Evolutionary conservation across 2,329 filamentous ascomycete species (phyloP).

Genomic region (Calonectria pauciramosa): DNA sequence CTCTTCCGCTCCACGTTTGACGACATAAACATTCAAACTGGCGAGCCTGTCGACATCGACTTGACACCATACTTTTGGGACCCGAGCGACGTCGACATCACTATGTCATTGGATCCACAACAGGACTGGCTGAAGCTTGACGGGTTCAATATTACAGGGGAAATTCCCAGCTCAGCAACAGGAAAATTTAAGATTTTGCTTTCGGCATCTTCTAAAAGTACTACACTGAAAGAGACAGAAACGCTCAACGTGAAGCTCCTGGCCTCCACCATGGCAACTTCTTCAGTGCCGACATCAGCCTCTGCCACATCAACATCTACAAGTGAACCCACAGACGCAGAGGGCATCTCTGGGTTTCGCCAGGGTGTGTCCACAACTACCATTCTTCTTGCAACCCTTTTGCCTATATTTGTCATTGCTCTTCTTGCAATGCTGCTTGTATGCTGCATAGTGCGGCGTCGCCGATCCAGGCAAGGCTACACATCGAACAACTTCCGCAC

Average conservation of each 20-base stretch:
- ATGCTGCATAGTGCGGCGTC: constrained; percentile 51
- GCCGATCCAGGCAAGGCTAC: constrained; percentile 46
- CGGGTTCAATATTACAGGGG: constrained; percentile 56
- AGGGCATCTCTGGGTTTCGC: constrained; percentile 27
- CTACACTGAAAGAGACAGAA: constrained; percentile 53
- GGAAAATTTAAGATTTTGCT: constrained; percentile 51
- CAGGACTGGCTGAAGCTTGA: constrained; percentile 60
- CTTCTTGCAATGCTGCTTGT: constrained; percentile 51
- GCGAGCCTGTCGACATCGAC: constrained; percentile 58
- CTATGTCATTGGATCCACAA: constrained; percentile 52
- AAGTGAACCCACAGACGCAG: constrained; percentile 31
- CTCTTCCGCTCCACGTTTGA: constrained; percentile 58
- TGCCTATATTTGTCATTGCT: constrained; percentile 56
- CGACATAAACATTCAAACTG: constrained; percentile 56
- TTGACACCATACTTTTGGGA: constrained; percentile 58
- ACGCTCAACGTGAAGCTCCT: constrained; percentile 54
- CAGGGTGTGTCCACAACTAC: constrained; percentile 48
- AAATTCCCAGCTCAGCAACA: constrained; percentile 52
- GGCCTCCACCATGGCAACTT: constrained; percentile 40
- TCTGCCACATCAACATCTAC: constrained; percentile 41
- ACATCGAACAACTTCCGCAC: constrained; percentile 47
- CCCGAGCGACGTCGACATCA: constrained; percentile 54
- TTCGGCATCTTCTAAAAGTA: constrained; percentile 50
- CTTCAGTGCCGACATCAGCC: constrained; percentile 36
- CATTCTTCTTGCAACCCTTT: constrained; percentile 59